phyloP scores from a whole-genome alignment of 441 rosid species.

The Pelargonium exstipulatum region DNA sequence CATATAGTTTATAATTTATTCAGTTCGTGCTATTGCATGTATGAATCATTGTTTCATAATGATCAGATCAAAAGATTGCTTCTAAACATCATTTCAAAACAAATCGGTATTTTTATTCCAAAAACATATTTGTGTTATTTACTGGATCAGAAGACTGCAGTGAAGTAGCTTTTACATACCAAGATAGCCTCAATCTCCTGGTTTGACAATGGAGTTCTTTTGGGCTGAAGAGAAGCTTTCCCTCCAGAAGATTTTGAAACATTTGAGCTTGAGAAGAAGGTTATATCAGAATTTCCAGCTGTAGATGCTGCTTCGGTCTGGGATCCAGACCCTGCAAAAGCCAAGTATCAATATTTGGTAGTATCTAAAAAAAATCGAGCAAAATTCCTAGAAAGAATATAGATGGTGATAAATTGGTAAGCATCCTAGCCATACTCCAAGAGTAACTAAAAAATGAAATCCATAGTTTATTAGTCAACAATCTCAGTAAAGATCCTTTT shows the following conservation, averaged over 20 bases:
- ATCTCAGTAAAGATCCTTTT: too few species aligned
- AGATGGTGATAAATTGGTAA: too few species aligned
- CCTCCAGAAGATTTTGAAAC: conserved; percentile 47
- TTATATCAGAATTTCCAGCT: conserved; percentile 33
- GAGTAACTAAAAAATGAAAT: too few species aligned
- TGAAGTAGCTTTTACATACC: conserved; percentile 35
- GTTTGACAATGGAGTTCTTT: conserved; percentile 58
- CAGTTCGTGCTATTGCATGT: too few species aligned
- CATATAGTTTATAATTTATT: too few species aligned
- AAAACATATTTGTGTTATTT: neutral
- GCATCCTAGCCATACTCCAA: too few species aligned
- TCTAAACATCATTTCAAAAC: neutral
- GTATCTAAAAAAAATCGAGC: neutral
- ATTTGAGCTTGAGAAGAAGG: conserved; percentile 49
- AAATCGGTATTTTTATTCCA: neutral
- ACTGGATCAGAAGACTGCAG: neutral
- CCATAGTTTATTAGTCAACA: too few species aligned
- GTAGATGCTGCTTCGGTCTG: conserved; percentile 33
- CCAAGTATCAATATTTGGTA: conserved; percentile 7
- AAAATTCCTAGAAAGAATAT: neutral
- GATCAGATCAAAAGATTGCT: too few species aligned
- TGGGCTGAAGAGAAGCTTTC: conserved; percentile 82
- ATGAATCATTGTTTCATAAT: too few species aligned
- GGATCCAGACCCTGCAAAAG: conserved; percentile 36
- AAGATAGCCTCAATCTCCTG: conserved; percentile 79